Percentiles rank a stretch among this genome's conserved stretches.
These are phyloP conservation scores for Polygonum aviculare DNA, from an alignment of 148 eudicot species.

Conservation along the genomic window DNA sequence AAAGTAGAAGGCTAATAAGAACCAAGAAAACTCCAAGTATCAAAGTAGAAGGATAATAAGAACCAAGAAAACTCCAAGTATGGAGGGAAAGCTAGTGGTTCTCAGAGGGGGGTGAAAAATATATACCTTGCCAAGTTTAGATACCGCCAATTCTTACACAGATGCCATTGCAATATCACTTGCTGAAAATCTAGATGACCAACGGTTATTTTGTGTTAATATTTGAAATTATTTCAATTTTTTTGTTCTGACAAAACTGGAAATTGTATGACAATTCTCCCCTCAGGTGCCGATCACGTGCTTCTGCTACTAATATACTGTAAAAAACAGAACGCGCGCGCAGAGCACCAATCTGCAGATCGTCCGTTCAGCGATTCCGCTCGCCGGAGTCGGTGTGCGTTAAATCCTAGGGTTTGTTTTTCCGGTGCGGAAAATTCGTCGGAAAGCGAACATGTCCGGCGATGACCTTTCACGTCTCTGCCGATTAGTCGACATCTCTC, in stretches of 20 bases:
- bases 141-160: constrained; percentile 20
- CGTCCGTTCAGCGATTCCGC: not conserved
- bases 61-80: not conserved
- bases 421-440: constrained; percentile 3
- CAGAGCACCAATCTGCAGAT: not conserved
- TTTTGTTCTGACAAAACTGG: too few relatives aligned
- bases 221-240: too few relatives aligned
- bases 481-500: constrained; percentile 31
- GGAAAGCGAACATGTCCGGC: constrained; percentile 18
- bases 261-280: not conserved
- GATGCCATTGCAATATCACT: constrained; percentile 18
- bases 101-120: not conserved
- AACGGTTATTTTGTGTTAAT: too few relatives aligned
- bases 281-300: not conserved
- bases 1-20: not conserved
- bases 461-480: constrained; percentile 32
- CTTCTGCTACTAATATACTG: not conserved
- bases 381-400: constrained; percentile 8
- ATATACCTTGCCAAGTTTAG: constrained; percentile 18
- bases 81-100: not conserved
- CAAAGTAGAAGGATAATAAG: not conserved
- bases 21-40: not conserved
- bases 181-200: not conserved
- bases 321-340: not conserved
- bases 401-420: not conserved